phyloP scores from a whole-genome alignment of 2,329 filamentous ascomycete genomes.

The Ophiostoma fasciatum region DNA sequence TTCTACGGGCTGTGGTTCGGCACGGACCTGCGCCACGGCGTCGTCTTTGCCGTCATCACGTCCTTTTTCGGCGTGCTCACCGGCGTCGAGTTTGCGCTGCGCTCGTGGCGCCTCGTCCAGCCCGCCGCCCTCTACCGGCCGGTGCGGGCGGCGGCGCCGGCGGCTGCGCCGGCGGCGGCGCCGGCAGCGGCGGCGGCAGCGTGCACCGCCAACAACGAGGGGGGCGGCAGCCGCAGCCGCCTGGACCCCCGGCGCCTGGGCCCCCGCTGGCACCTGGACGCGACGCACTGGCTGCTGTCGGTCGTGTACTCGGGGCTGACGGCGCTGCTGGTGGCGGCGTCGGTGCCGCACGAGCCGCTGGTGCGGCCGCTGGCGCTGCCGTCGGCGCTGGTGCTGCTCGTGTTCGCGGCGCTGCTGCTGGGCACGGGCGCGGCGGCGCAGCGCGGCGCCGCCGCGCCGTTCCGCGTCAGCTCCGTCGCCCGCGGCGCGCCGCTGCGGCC shows the following conservation, averaged over 20 bases:
- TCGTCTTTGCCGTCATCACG: constrained; percentile 35
- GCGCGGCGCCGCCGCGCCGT: constrained; percentile 30
- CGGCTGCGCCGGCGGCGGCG: no score
- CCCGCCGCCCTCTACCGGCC: constrained; percentile 35
- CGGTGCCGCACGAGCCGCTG: constrained; percentile 22
- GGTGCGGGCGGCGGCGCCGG: no score
- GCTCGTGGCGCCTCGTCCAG: constrained; percentile 32
- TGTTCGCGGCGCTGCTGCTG: constrained; percentile 26
- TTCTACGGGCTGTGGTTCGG: constrained; percentile 34
- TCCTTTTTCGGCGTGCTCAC: constrained; percentile 41
- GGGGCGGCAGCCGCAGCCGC: no score
- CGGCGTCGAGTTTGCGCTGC: constrained; percentile 35
- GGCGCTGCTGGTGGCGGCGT: constrained; percentile 33
- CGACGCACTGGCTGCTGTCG: constrained; percentile 30
- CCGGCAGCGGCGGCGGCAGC: no score
- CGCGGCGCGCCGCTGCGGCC: constrained; percentile 45
- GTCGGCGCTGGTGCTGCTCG: constrained; percentile 34
- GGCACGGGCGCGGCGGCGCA: constrained; percentile 24
- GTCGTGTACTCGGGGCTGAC: constrained; percentile 35
- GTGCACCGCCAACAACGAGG: no score
- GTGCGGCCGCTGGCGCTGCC: constrained; percentile 35
- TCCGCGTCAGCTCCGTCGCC: constrained; percentile 47
- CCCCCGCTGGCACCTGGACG: constrained; percentile 31
- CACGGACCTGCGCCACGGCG: constrained; percentile 20
- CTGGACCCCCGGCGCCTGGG: no score